Percentiles rank a stretch among this genome's conserved stretches.
Conservation (phyloP, 495 filamentous ascomycete species). For the Talaromyces nanjingensis region DNA sequence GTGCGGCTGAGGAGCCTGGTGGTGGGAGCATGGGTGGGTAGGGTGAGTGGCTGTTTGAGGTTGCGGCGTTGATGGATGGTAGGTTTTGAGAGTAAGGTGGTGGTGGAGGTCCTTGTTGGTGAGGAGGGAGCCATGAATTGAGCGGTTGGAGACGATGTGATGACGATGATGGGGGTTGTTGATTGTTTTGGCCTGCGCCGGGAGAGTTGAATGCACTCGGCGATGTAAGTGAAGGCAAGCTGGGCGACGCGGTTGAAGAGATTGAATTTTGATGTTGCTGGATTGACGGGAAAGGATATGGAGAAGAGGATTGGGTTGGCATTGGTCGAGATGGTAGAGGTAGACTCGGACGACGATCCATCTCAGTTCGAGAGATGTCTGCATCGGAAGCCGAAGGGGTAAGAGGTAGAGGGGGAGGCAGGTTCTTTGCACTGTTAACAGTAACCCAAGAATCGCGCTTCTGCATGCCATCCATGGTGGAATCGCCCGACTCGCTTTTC, state of each 20-base stretch:
- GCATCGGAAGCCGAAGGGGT: not conserved
- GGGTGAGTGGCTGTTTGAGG: conserved; percentile 28
- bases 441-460: conserved; percentile 41
- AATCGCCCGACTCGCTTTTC: conserved; percentile 35
- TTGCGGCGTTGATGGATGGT: conserved; percentile 31
- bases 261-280: conserved; percentile 34
- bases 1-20: conserved; percentile 25
- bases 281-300: conserved; percentile 35
- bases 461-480: conserved; percentile 24
- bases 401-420: conserved; percentile 14
- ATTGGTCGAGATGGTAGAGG: conserved; percentile 26
- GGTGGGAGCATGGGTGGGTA: conserved; percentile 26
- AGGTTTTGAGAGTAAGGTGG: conserved; percentile 36
- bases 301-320: conserved; percentile 28
- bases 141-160: conserved; percentile 35
- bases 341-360: conserved; percentile 38
- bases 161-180: conserved; percentile 27
- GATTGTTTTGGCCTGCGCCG: conserved; percentile 12
- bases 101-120: conserved; percentile 19
- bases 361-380: conserved; percentile 19
- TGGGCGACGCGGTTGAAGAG: conserved; percentile 33
- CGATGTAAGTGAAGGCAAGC: conserved; percentile 27
- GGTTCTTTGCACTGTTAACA: conserved; percentile 35
- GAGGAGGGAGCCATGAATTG: conserved; percentile 32
- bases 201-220: conserved; percentile 7